Percentiles rank a stretch among this genome's conserved stretches.
phyloP scores from a whole-genome alignment of 1,139 yeast genomes.

The Candida sojae region DNA sequence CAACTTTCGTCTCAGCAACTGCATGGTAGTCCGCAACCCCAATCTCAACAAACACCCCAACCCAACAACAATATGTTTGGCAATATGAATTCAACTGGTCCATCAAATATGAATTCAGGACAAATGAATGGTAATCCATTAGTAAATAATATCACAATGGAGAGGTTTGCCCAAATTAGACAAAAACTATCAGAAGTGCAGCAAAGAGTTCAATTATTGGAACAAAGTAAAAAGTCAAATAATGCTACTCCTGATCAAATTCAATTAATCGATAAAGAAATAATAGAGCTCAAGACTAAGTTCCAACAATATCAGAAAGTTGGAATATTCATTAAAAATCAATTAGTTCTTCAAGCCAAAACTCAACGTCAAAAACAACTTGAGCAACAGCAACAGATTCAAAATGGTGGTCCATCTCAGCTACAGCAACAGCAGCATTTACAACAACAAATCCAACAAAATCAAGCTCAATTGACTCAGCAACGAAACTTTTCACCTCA shows the following conservation, averaged over 20 bases:
- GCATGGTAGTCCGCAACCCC: constrained; percentile 4
- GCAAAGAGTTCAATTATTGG: constrained; percentile 35
- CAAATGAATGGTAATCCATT: constrained; percentile 6
- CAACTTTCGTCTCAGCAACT: constrained; percentile 3
- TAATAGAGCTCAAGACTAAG: constrained; percentile 37
- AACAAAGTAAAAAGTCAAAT: constrained; percentile 29
- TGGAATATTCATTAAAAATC: constrained; percentile 42
- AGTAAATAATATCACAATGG: constrained; percentile 35
- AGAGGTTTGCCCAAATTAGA: constrained; percentile 43
- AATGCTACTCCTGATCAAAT: constrained; percentile 26
- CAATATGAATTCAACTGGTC: constrained; percentile 8
- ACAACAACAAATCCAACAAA: constrained; percentile 10
- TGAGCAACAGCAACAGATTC: constrained; percentile 7
- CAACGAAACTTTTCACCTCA: constrained; percentile 9
- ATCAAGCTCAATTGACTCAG: constrained; percentile 6
- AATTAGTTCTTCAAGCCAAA: constrained; percentile 39
- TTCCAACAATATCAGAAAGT: constrained; percentile 41
- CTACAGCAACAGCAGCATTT: constrained; percentile 6
- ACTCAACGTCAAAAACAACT: constrained; percentile 14
- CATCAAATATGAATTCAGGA: constrained; percentile 12
- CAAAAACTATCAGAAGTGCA: constrained; percentile 45
- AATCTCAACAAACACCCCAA: constrained; percentile 4
- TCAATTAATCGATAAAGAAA: constrained; percentile 37
- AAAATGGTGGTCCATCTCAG: neutral
- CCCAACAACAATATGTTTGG: constrained; percentile 5